Percentiles rank a stretch among this genome's conserved stretches.
Evolutionary conservation across 345 rosid genomes (phyloP).

Genomic region (Lenwebbia sp.): DNA sequence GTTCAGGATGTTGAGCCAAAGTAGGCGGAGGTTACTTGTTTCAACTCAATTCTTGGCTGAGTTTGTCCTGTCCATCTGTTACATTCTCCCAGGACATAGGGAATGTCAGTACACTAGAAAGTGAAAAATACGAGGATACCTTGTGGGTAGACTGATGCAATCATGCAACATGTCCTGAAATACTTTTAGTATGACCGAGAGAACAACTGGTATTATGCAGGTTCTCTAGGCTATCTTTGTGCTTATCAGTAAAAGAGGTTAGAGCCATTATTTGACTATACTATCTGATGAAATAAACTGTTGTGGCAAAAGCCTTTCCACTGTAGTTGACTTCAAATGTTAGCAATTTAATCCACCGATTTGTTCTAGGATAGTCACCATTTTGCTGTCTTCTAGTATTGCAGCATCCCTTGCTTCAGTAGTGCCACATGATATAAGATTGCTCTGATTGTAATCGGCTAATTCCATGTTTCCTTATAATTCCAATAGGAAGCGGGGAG

Average conservation of each 20-base stretch:
- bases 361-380: background rate
- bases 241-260: background rate
- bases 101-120: background rate
- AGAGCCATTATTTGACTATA: background rate
- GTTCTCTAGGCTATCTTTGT: background rate
- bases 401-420: background rate
- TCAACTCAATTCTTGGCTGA: background rate
- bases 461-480: background rate
- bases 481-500: slow-evolving; percentile 62
- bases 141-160: background rate
- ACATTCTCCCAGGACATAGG: background rate
- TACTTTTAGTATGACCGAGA: background rate
- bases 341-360: background rate
- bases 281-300: background rate
- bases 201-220: background rate
- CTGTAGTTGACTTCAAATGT: background rate
- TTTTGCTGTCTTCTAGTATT: background rate
- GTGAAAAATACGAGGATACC: background rate
- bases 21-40: background rate
- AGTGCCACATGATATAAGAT: background rate
- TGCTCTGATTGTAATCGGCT: background rate
- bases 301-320: background rate
- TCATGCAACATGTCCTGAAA: background rate
- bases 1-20: background rate
- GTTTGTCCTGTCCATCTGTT: background rate